A percentile compares a stretch with the other conserved stretches of the same genome.
Evolutionary conservation across 352 stramenopile genomes (phyloP).

Genomic region (Peronosclerospora sorghi): DNA sequence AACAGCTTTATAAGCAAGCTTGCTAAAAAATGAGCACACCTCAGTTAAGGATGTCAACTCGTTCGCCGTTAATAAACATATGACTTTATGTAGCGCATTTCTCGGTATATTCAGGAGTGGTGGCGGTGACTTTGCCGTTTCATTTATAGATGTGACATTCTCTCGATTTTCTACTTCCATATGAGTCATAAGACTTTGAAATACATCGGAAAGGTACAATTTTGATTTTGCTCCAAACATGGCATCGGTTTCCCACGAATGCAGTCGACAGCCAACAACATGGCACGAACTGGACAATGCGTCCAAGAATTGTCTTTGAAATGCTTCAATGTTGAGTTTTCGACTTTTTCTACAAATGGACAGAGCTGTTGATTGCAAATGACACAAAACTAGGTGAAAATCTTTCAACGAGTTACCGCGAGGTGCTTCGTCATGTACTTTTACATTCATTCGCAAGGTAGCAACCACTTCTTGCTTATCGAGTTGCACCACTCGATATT

Average conservation of each 20-base stretch:
- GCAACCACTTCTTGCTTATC: slow-evolving; percentile 10
- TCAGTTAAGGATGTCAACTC: slow-evolving; percentile 45
- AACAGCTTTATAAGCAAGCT: slow-evolving; percentile 75
- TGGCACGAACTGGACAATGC: slow-evolving; percentile 43
- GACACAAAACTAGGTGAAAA: slow-evolving; percentile 39
- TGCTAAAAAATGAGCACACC: slow-evolving; percentile 64
- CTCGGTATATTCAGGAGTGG: slow-evolving; percentile 56
- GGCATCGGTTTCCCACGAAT: slow-evolving; percentile 12
- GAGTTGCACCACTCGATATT: slow-evolving; percentile 22
- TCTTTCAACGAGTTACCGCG: slow-evolving; percentile 18
- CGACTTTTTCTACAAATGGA: slow-evolving; percentile 14
- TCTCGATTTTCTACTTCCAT: slow-evolving; percentile 58
- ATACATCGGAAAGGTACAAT: slow-evolving; percentile 54
- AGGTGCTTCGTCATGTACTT: slow-evolving; percentile 16
- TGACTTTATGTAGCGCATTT: slow-evolving; percentile 38
- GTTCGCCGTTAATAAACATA: slow-evolving; percentile 48
- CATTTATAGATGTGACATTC: slow-evolving; percentile 41
- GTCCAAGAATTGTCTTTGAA: slow-evolving; percentile 6
- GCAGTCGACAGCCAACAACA: slow-evolving; percentile 51
- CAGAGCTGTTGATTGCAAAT: slow-evolving; percentile 33
- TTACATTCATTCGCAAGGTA: slow-evolving; percentile 33
- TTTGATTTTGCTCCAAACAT: slow-evolving; percentile 10
- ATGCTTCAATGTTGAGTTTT: not conserved
- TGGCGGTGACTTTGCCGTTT: slow-evolving; percentile 27
- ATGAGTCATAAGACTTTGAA: slow-evolving; percentile 48